Conservation (phyloP, 2,329 filamentous ascomycete species). For the Botryotinia globosa region DNA sequence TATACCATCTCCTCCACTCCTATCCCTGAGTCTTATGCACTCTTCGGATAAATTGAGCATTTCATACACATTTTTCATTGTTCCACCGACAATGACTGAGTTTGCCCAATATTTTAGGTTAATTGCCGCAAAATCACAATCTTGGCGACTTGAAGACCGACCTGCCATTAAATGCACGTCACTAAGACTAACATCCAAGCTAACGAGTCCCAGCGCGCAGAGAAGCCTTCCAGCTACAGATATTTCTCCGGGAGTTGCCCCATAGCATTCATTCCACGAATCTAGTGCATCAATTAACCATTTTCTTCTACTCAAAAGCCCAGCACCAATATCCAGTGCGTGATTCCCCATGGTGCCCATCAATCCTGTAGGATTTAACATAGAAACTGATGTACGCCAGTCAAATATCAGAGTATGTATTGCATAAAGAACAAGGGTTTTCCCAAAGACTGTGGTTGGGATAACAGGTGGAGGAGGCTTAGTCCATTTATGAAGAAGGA, state of each 20-base stretch:
- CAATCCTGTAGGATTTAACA: slow-evolving; percentile 36
- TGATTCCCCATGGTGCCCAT: slow-evolving; percentile 32
- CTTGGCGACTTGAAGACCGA: slow-evolving; percentile 29
- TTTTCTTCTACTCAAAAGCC: slow-evolving; percentile 22
- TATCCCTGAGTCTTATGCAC: not conserved
- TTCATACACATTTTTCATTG: slow-evolving; percentile 33
- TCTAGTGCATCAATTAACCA: slow-evolving; percentile 35
- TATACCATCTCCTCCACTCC: not conserved
- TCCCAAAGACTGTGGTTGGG: slow-evolving; percentile 30
- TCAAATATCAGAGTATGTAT: slow-evolving; percentile 36
- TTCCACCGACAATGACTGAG: slow-evolving; percentile 27
- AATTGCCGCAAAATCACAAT: slow-evolving; percentile 33
- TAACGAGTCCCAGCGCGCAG: slow-evolving; percentile 32
- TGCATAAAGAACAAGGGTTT: slow-evolving; percentile 34
- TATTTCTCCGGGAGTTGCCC: not conserved
- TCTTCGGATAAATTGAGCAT: slow-evolving; percentile 11
- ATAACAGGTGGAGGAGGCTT: slow-evolving; percentile 33
- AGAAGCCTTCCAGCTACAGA: slow-evolving; percentile 28
- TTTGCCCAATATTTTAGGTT: slow-evolving; percentile 37
- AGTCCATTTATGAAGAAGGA: slow-evolving; percentile 33
- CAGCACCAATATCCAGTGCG: slow-evolving; percentile 32
- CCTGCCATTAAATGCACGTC: slow-evolving; percentile 37
- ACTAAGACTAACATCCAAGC: slow-evolving; percentile 32
- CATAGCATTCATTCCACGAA: slow-evolving; percentile 33
- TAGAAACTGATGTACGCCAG: slow-evolving; percentile 34